Evolutionary conservation across 73 alveolate genomes (phyloP).

Genomic region (Paramecium biaurelia): DNA sequence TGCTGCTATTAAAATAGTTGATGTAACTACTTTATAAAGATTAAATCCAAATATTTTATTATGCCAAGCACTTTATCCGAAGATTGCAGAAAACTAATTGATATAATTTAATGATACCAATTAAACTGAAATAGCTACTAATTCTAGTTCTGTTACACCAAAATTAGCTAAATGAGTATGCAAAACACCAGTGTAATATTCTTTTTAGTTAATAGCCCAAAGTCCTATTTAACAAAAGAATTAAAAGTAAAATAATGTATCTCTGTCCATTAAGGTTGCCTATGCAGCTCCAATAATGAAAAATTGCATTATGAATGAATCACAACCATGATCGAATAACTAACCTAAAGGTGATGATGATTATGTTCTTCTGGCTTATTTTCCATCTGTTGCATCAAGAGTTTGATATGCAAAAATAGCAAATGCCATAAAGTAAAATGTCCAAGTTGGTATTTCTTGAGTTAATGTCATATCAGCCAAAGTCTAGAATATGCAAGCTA

Average conservation of each 20-base stretch:
- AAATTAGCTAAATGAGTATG: conserved; percentile 60
- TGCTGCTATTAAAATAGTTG: background rate
- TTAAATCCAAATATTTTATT: background rate
- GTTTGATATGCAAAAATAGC: conserved; percentile 89
- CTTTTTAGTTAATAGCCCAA: conserved; percentile 53
- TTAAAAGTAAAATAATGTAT: conserved; percentile 32
- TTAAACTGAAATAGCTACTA: conserved; percentile 35
- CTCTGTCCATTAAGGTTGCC: conserved; percentile 43
- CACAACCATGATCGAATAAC: conserved; percentile 88
- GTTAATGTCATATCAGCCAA: conserved; percentile 82
- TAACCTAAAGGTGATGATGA: conserved; percentile 94
- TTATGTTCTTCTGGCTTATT: conserved; percentile 92
- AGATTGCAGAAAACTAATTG: conserved; percentile 7
- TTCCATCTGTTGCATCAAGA: conserved; percentile 96
- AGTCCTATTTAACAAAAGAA: conserved; percentile 21
- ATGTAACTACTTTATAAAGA: background rate
- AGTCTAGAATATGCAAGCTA: conserved; percentile 68
- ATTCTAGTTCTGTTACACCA: conserved; percentile 63
- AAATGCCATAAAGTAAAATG: conserved; percentile 77
- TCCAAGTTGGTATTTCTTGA: conserved; percentile 72
- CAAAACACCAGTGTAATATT: conserved; percentile 49
- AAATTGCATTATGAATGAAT: conserved; percentile 53
- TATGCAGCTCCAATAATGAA: conserved; percentile 48
- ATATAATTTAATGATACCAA: background rate
- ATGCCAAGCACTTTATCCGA: conserved; percentile 2